Conservation (phyloP, 2,329 filamentous ascomycete species). For the Botrytis fragariae region DNA sequence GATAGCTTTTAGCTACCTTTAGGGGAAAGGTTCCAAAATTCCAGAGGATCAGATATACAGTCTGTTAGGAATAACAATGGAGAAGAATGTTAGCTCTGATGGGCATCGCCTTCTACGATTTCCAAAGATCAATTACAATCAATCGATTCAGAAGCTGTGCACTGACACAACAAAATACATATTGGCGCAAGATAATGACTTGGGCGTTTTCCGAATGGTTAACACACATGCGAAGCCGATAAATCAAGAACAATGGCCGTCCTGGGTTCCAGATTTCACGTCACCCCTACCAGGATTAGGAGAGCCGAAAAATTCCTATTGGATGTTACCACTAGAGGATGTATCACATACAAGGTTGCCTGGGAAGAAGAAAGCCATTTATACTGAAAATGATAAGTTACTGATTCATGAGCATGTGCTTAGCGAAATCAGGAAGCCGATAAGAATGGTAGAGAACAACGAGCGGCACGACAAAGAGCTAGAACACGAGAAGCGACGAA, state of each 20-base stretch:
- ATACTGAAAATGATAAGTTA: not conserved
- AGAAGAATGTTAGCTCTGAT: not conserved
- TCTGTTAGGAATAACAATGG: not conserved
- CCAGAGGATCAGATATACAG: not conserved
- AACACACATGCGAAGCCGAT: not conserved
- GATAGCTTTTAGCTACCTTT: not conserved
- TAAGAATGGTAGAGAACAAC: not conserved
- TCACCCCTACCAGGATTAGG: not conserved
- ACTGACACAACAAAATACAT: not conserved
- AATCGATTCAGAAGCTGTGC: not conserved
- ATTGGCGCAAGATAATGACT: fast-evolving
- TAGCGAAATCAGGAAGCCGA: not conserved
- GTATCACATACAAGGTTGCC: not conserved
- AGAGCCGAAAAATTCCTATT: not conserved
- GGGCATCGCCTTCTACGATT: not conserved
- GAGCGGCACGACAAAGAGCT: not conserved
- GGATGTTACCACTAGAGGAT: too few species aligned
- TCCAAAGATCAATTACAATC: not conserved
- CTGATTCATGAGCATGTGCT: not conserved
- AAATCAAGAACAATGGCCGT: not conserved
- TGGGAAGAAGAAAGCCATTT: fast-evolving
- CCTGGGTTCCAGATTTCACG: not conserved
- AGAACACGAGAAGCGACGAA: not conserved
- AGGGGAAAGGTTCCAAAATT: not conserved
- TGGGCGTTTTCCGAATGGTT: not conserved